Evolutionary conservation across 192 early-diverging fungal species (phyloP), one percentile per base, ranked within the genome.

Genomic region (Coemansia sp.): DNA sequence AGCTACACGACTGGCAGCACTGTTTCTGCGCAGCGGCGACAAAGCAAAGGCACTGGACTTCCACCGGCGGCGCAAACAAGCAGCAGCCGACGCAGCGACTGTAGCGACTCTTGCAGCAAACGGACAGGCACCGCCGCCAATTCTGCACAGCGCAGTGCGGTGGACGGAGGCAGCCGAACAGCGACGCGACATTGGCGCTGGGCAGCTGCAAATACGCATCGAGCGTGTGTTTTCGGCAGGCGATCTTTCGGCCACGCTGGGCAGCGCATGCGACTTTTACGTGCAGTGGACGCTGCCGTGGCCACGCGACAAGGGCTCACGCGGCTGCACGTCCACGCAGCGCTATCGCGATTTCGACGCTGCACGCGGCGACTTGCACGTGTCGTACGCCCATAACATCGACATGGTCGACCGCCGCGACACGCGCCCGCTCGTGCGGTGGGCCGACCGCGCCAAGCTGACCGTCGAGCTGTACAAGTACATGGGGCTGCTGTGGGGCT

Each of bases 391-490:
- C 9, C 63, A 60, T 29, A 60, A 62, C 22, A 56, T 73, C 39
- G 75, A 70, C 11, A 65, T 79, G 66, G 56, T 79, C 10, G 71
- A 79, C 39, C 63, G 76, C 22, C 67, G 65, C 15, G 23, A 59
- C 35, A 58, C 57, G 45, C 76, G 76, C 8, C 76, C 76, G 23
- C 53, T 79, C 37, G 29, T 56, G 60, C 58, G 76, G 1, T 79
- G 76, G 76, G 61, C 65, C 43, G 76, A 79, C 32, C 63, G 76
- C 53, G 76, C 70, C 29, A 65, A 56, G 56, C 67, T 79, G 19
- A 48, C 38, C 8, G 48, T 79, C 22, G 76, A 79, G 60, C 70
- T 79, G 35, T 66, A 79, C 71, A 73, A 73, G 64, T 79, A 79
- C 58, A 54, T 56, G 62, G 76, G 76, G 29, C 53, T 79, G 19